Base-by-base conservation (phyloP, 129 eudicot genomes). In the Silybum marianum region DNA sequence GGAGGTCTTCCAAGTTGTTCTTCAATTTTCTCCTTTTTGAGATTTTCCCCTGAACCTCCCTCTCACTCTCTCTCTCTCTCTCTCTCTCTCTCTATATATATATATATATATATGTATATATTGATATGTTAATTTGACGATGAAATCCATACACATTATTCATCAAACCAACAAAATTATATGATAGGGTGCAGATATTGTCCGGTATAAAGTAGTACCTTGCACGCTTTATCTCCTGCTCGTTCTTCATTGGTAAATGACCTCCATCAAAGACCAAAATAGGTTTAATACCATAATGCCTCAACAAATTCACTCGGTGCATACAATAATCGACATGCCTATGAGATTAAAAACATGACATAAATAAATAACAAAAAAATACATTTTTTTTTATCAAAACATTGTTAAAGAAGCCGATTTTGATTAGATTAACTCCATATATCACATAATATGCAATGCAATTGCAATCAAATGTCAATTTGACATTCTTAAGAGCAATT, bases 281-380 rank as follows among this genome's bases (percentile, higher is more conserved):
- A 58, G 99, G 99, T 75, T 82, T 93, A 12, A 95, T 84, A 26
- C 98, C 98, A 84, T 91, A 84, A 91, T 95, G 98, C 51, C 97
- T 90, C 85, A 95, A 72, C 90, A 95, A 80, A 81, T 95, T 93
- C 82, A 95, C 99, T 84, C 99, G 86, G 78, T 95, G 99, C 99
- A 95, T 93, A 81, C 99, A 95, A 80, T 95, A 95, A 85, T 90
- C 86, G 34, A 95, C 91, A 82, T 95, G 98, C 95, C 99, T 95
- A 69, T 14, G n/a, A 84, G 1, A 58, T 9, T 68, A 69, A 85
- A 6, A 12, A 77, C 60, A 72, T 6, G 5, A 14, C 30, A 74
- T 6, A 13, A 1, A 6, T 12, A 21, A 44, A 14, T n/a, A 58
- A 36, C 42, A 66, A 25, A 23, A 23, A 78, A 38, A 51, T 32